Evolutionary conservation across 106 monocot genomes (phyloP).

Genomic region (Phalaenopsis equestris): DNA sequence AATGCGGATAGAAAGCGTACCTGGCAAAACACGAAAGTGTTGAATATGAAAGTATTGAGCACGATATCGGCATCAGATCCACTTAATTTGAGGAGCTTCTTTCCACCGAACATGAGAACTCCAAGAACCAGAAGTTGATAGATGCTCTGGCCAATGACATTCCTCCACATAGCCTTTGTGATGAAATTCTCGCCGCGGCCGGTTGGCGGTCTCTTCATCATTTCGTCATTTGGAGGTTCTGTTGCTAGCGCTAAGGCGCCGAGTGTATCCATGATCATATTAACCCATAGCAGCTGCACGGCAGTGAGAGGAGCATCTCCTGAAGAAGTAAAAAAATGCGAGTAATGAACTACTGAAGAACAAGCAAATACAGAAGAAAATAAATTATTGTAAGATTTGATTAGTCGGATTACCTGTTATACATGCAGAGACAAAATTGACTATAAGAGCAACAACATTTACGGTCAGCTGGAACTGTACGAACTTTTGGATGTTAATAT

Average conservation of each 20-base stretch:
- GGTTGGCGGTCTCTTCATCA: slow-evolving; percentile 89
- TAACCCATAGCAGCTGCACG: slow-evolving; percentile 99
- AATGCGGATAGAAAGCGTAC: slow-evolving; percentile 21
- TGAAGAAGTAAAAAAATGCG: slow-evolving; percentile 10
- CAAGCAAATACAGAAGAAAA: background rate
- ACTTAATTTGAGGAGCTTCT: slow-evolving; percentile 45
- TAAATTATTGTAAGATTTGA: background rate
- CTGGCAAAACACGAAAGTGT: slow-evolving; percentile 98
- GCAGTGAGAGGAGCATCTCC: slow-evolving; percentile 90
- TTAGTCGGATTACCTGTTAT: slow-evolving; percentile 44
- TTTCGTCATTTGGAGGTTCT: slow-evolving; percentile 79
- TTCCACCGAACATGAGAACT: slow-evolving; percentile 70
- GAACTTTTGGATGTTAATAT: slow-evolving; percentile 98
- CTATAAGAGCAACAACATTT: slow-evolving; percentile 85
- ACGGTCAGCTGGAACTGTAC: slow-evolving; percentile 98
- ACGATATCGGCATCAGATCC: slow-evolving; percentile 42
- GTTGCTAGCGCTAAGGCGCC: slow-evolving; percentile 97
- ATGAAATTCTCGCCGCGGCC: slow-evolving; percentile 64
- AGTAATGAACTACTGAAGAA: background rate
- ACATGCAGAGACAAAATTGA: slow-evolving; percentile 91
- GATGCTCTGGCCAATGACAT: slow-evolving; percentile 81
- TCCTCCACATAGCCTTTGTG: slow-evolving; percentile 87
- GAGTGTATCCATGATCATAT: slow-evolving; percentile 98
- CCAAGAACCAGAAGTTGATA: slow-evolving; percentile 85
- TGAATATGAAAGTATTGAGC: slow-evolving; percentile 93